Conservation (phyloP, 1,284 basidiomycete genomes). For the Wolfiporia cocos region DNA sequence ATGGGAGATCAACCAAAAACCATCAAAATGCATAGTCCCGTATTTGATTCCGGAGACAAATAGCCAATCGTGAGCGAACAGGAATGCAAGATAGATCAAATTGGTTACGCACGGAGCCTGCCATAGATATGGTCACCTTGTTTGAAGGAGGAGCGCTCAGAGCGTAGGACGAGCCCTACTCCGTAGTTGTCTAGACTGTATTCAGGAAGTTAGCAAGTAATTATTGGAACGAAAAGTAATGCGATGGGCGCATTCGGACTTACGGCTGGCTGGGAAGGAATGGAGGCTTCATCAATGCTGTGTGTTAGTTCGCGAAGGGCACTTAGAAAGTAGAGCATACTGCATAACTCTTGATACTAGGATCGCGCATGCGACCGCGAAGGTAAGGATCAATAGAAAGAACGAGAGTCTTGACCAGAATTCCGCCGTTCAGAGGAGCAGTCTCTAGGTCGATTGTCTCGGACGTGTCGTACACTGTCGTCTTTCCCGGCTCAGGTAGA, state of each 20-base stretch:
- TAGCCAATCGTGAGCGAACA: background rate
- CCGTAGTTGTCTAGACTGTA: slow-evolving; percentile 21
- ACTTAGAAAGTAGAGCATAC: slow-evolving; percentile 2
- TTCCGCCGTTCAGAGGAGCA: slow-evolving; percentile 42
- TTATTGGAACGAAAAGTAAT: background rate
- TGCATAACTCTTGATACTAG: slow-evolving; percentile 10
- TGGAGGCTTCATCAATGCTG: slow-evolving; percentile 7
- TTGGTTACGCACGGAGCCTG: slow-evolving; percentile 20
- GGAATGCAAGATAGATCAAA: background rate
- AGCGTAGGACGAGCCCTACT: slow-evolving; percentile 37
- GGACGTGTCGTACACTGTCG: slow-evolving; percentile 40
- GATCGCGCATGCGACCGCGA: slow-evolving; percentile 28
- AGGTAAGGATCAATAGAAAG: slow-evolving; percentile 46
- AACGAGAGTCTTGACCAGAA: slow-evolving; percentile 42
- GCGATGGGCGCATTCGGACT: background rate
- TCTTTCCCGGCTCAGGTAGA: slow-evolving; percentile 40
- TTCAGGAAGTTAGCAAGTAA: too few relatives aligned
- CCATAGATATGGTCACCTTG: slow-evolving; percentile 40
- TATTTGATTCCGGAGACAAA: too few relatives aligned
- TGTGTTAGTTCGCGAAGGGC: background rate
- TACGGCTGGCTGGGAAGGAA: slow-evolving; percentile 12
- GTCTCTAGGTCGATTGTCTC: slow-evolving; percentile 44
- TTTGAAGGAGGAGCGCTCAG: slow-evolving; percentile 31
- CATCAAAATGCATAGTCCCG: too few relatives aligned
- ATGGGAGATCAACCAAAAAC: too few relatives aligned